Base-by-base conservation (phyloP, 306 rosid species). In the Hippophae tibetana region DNA sequence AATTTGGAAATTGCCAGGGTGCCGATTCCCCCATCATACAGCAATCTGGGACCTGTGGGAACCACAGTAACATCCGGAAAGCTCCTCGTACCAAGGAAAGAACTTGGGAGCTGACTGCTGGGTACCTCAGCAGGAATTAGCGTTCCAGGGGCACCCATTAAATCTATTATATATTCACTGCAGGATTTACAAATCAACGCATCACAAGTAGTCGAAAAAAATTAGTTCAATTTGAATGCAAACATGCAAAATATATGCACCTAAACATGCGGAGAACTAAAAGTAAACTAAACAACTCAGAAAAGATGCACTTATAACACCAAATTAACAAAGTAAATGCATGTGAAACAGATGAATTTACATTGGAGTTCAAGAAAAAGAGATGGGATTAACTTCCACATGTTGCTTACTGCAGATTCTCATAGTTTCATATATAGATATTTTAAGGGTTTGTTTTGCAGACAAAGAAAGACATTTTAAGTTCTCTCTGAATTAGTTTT, bases 131-230 rank as follows among this genome's bases (percentile, higher is more conserved):
- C 86, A 61, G 99, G 99, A 74, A 92, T 92, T 57, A 88, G 87
- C 25, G 95, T 68, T 47, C 99, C 99, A 57, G 99, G 99, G 68
- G 99, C 96, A 70, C 99, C 99, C 99, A 92, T 92, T 74, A 92
- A 76, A 79, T 92, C 99, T 63, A 92, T 78, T 52, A 92, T 92
- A 75, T 85, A 92, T 78, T 93, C 99, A 79, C 99, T 93, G 90
- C 90, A 85, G 56, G 63, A 62, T 56, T 27, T 58, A 73, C 41
- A 74, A 74, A 76, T 64, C 56, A 71, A 67, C 66, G 62, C 60
- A 61, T 63, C 60, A 56, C 45, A 47, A 64, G 45, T 56, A 69
- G 72, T 26, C n/a, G 13, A 61, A 64, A 26, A 50, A 59, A 13
- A 43, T 50, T 48, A 52, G 67, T 13, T 49, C 44, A 47, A 12